Base-by-base conservation (phyloP, 2,329 filamentous ascomycete genomes). In the Aspergillus tubingensis region DNA sequence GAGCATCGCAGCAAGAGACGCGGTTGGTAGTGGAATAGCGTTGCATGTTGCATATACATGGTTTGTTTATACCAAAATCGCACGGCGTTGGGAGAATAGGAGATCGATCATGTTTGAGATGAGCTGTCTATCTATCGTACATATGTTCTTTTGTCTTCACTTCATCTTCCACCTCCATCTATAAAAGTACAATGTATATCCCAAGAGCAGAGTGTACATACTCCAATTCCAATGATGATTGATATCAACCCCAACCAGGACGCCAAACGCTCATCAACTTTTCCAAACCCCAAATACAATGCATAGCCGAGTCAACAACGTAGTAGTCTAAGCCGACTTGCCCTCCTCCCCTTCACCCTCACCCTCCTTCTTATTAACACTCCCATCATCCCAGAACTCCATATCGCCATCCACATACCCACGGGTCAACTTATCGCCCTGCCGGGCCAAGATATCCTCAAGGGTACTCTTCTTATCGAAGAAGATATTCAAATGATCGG, bases 301-400 rank as follows among this genome's bases (percentile, higher is more conserved):
- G 32, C 32, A 36, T 36, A 36, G 11, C 10, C 32, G 11, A 36
- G 11, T 36, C 32, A 36, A 36, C 11, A 13, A 2, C 3, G 32
- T 36, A 13, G 11, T 36, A 36, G 32, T 36, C 11, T 36, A 36
- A 36, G 32, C 11, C 32, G n/a, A 17, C 36, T 23, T n/a, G n/a
- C 38, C 54, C 13, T 65, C 32, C 6, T 54, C 52, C n/a, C 36
- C 19, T 41, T 60, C 50, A 19, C 54, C 30, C 43, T 65, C 58
- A 27, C 65, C 32, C 5, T 59, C 60, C n/a, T 59, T 15, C 36
- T 66, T 69, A 10, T 19, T 80, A n/a, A 77, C 74, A 2, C 79
- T 78, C 15, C 88, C 86, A 65, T 96, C 91, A 30, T 91, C 89
- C 89, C 92, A 96, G 68, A 97, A 95, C 75, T 98, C 94, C 51